Conservation (phyloP, 1,284 basidiomycete species). For the Malassezia psittaci region DNA sequence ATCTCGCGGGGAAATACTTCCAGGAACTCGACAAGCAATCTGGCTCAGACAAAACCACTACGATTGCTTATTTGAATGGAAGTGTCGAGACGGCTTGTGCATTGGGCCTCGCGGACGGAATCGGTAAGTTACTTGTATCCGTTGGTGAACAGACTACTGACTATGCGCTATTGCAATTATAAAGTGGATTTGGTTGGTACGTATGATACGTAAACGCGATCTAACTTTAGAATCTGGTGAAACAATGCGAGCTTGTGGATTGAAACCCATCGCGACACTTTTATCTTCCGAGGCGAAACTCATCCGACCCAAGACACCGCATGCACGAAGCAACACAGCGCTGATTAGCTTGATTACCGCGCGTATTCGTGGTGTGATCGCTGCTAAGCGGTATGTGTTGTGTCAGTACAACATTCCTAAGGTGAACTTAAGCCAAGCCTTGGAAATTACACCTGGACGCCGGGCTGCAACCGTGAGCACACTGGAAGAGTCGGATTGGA, state of each 20-base stretch:
- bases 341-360: constrained; percentile 72
- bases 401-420: constrained; percentile 84
- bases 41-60: constrained; percentile 49
- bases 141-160: not conserved
- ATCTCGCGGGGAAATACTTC: constrained; percentile 73
- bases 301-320: constrained; percentile 66
- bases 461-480: constrained; percentile 81
- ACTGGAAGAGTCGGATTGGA: constrained; percentile 71
- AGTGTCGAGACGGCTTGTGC: constrained; percentile 97
- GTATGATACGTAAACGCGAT: constrained; percentile 37
- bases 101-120: constrained; percentile 90
- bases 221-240: constrained; percentile 75
- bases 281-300: constrained; percentile 84
- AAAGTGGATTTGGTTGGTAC: constrained; percentile 78
- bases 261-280: constrained; percentile 72
- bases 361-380: constrained; percentile 84
- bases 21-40: constrained; percentile 57
- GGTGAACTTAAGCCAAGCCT: constrained; percentile 57
- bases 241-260: constrained; percentile 95
- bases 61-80: constrained; percentile 89
- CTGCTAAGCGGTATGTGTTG: constrained; percentile 74
- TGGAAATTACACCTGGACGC: constrained; percentile 73
- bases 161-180: constrained; percentile 1
- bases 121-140: constrained; percentile 57
- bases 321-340: constrained; percentile 55